These are phyloP conservation scores for Cercospora berteroae DNA, from an alignment of 2,329 filamentous ascomycete species.

Conservation along the genomic window DNA sequence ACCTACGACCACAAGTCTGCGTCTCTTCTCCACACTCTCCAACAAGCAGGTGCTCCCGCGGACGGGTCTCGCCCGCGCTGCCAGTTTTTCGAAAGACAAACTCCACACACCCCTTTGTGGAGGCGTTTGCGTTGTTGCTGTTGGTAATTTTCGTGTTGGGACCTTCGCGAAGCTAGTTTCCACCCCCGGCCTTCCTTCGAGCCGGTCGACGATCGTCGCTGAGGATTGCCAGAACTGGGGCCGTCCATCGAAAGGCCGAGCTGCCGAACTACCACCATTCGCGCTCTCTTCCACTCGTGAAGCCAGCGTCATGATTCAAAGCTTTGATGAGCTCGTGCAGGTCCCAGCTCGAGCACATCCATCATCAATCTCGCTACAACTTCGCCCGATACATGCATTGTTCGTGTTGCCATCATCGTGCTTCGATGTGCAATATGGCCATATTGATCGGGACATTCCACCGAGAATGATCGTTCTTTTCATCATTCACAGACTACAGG, in stretches of 20 bases:
- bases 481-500: background rate
- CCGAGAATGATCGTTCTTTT: background rate
- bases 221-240: slow-evolving; percentile 16
- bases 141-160: slow-evolving; percentile 21
- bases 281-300: slow-evolving; percentile 11
- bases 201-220: slow-evolving; percentile 5
- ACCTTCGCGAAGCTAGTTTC: slow-evolving; percentile 14
- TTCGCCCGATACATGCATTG: slow-evolving; percentile 17
- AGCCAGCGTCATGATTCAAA: slow-evolving; percentile 20
- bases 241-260: slow-evolving; percentile 16
- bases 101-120: background rate
- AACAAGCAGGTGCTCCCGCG: background rate
- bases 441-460: slow-evolving; percentile 3
- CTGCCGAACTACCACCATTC: slow-evolving; percentile 20
- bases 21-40: background rate
- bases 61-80: slow-evolving; percentile 17
- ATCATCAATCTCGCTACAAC: slow-evolving; percentile 21
- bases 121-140: background rate
- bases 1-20: slow-evolving; percentile 19
- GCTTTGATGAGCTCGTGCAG: slow-evolving; percentile 3
- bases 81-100: slow-evolving; percentile 13
- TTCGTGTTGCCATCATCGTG: slow-evolving; percentile 5
- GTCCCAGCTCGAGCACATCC: slow-evolving; percentile 7
- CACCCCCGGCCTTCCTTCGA: slow-evolving; percentile 17
- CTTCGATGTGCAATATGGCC: slow-evolving; percentile 9